A percentile compares a stretch with the other conserved stretches of the same genome.
phyloP scores from a whole-genome alignment of 163 green algal genomes.

The Chlamydomonas reinhardtii region DNA sequence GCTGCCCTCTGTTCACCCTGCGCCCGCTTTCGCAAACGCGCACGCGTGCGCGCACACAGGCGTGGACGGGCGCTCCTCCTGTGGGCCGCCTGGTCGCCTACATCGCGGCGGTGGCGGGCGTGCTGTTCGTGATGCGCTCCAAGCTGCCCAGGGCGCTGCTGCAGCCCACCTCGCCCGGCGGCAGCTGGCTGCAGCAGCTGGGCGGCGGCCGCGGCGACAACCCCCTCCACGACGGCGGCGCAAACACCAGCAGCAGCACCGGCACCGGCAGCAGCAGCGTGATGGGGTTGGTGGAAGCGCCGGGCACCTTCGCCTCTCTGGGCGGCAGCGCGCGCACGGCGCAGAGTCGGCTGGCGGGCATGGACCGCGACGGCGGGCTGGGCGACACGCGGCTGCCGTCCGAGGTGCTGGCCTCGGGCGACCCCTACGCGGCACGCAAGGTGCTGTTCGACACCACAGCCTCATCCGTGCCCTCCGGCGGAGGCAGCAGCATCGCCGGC shows the following conservation, averaged over 20 bases:
- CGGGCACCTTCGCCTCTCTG: too few species aligned
- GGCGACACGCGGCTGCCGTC: background rate
- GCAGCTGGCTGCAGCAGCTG: background rate
- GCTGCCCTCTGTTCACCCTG: too few species aligned
- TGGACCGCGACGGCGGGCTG: constrained; percentile 13
- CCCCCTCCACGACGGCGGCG: background rate
- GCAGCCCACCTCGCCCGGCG: background rate
- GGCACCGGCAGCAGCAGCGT: background rate
- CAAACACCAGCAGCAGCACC: background rate
- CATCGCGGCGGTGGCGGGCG: constrained; percentile 43
- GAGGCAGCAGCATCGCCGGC: background rate
- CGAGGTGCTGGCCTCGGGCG: background rate
- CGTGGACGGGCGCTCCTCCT: constrained; percentile 38
- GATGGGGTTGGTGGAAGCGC: background rate
- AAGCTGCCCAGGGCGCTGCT: constrained; percentile 18
- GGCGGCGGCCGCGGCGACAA: background rate
- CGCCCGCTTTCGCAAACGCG: too few species aligned
- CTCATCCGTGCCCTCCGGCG: background rate
- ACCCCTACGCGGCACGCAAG: background rate
- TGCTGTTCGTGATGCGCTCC: constrained; percentile 48
- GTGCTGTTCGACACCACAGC: background rate
- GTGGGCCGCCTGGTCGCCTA: constrained; percentile 42
- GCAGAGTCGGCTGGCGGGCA: background rate
- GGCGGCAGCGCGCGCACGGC: background rate
- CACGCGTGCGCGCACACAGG: background rate